phyloP scores from a whole-genome alignment of 2,329 filamentous ascomycete genomes.

The Mycosphaerella sp. region DNA sequence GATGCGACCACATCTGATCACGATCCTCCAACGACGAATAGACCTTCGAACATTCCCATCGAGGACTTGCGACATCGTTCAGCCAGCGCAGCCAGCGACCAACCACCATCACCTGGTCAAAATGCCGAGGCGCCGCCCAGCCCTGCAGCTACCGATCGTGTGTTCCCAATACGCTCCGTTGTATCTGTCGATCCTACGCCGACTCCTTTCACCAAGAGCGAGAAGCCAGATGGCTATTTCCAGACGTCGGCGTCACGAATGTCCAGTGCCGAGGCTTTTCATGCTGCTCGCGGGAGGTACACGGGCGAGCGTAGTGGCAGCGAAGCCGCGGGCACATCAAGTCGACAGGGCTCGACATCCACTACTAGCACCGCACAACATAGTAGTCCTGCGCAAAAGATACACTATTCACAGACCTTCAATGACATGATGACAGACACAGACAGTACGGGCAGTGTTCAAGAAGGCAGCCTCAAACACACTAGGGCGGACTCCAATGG shows the following conservation, averaged over 20 bases:
- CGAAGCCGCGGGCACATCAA: neutral
- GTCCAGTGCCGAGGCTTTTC: neutral
- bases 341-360: slow-evolving; percentile 16
- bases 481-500: slow-evolving; percentile 16
- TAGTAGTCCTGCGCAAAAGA: neutral
- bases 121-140: slow-evolving; percentile 31
- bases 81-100: neutral
- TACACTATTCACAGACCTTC: slow-evolving; percentile 13
- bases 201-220: slow-evolving; percentile 25
- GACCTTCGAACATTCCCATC: slow-evolving; percentile 6
- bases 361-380: slow-evolving; percentile 12
- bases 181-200: slow-evolving; percentile 59
- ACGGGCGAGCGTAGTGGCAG: slow-evolving; percentile 9
- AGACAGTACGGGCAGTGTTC: slow-evolving; percentile 8
- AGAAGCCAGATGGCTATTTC: slow-evolving; percentile 35
- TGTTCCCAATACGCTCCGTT: slow-evolving; percentile 77
- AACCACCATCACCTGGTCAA: slow-evolving; percentile 4
- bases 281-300: slow-evolving; percentile 7
- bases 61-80: slow-evolving; percentile 6
- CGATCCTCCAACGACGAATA: slow-evolving; percentile 3
- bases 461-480: slow-evolving; percentile 10
- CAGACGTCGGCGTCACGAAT: slow-evolving; percentile 19
- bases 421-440: slow-evolving; percentile 21
- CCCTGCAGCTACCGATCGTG: slow-evolving; percentile 50
- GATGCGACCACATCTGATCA: neutral